These are phyloP conservation scores for Gnetum montanum DNA, from an alignment of 75 land plant species.

Conservation along the genomic window DNA sequence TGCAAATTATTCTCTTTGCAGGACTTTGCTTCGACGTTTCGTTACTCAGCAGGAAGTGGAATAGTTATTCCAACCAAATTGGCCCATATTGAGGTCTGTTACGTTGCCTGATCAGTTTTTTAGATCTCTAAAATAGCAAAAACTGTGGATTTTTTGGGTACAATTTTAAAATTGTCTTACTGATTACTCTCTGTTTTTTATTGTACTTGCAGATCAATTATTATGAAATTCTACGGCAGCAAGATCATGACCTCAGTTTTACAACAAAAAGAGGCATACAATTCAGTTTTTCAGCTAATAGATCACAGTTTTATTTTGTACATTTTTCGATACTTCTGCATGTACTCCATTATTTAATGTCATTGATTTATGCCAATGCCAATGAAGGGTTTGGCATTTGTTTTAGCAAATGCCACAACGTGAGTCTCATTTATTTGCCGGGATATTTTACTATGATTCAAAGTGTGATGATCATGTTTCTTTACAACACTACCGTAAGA, in stretches of 20 bases:
- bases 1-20: constrained; percentile 23
- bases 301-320: no score
- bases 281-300: constrained; percentile 72
- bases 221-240: constrained; percentile 62
- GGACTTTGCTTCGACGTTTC: constrained; percentile 44
- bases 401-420: no score
- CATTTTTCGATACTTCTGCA: no score
- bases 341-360: no score
- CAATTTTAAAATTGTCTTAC: no score
- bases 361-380: no score
- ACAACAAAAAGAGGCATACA: constrained; percentile 70
- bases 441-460: no score
- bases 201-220: constrained; percentile 70
- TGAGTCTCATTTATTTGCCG: no score
- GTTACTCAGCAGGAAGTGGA: constrained; percentile 72
- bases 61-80: constrained; percentile 73
- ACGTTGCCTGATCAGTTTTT: not conserved
- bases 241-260: constrained; percentile 58
- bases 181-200: no score
- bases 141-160: not conserved
- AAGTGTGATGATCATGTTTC: no score
- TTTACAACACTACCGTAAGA: no score
- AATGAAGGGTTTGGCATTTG: no score
- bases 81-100: constrained; percentile 84
- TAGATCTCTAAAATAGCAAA: not conserved